A percentile compares a stretch with the other conserved stretches of the same genome.
phyloP scores from a whole-genome alignment of 78 protist species.

The Dictyostelium brefeldianum region DNA sequence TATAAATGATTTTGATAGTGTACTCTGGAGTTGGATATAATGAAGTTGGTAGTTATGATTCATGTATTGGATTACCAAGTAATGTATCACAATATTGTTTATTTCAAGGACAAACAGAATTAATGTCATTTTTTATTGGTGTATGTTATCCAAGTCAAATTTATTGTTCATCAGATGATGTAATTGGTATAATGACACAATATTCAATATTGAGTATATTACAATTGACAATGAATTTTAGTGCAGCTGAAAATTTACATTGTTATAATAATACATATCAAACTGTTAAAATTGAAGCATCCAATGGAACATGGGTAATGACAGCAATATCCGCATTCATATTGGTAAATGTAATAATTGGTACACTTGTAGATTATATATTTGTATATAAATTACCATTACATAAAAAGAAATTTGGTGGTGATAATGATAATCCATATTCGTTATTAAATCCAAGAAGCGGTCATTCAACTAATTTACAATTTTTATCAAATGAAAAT shows the following conservation, averaged over 20 bases:
- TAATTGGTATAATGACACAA: background rate
- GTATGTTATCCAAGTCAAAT: conserved; percentile 34
- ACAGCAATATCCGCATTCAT: background rate
- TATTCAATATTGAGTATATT: background rate
- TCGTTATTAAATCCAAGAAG: background rate
- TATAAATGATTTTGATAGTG: background rate
- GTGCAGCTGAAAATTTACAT: background rate
- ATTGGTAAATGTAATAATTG: background rate
- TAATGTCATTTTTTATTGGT: background rate
- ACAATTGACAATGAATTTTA: background rate
- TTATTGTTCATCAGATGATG: conserved; percentile 27
- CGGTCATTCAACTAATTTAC: background rate
- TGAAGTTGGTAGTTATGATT: conserved; percentile 56
- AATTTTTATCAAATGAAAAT: background rate
- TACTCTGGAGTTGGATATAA: background rate
- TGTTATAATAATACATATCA: background rate
- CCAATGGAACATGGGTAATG: conserved; percentile 7
- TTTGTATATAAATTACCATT: background rate
- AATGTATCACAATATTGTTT: conserved; percentile 66
- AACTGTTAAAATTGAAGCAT: background rate
- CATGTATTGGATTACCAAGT: background rate
- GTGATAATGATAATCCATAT: background rate
- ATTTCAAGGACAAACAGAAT: background rate
- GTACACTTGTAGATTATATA: conserved; percentile 24
- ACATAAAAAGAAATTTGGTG: background rate